Evolutionary conservation across 2,329 filamentous ascomycete species (phyloP), one percentile per base, ranked within the genome.

Genomic region (Fusarium buxicola): DNA sequence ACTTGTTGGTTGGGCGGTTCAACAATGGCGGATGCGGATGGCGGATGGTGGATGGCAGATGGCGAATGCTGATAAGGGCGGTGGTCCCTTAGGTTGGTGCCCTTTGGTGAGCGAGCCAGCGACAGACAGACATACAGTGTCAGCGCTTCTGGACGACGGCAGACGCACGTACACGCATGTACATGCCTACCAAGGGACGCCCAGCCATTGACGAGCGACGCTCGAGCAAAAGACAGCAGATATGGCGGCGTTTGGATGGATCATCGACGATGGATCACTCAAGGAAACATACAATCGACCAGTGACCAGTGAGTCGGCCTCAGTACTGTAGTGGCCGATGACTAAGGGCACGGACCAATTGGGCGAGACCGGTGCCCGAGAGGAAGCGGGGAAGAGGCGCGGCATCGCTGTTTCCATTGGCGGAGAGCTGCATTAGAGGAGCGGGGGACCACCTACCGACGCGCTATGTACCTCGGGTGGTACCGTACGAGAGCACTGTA

Each of bases 61-160:
- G 63, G 63, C 54, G 52, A 61, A 69, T 56, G 55, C 52, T 66
- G 68, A 70, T 64, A 70, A 69, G 68, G 51, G 57, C 41, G 45
- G 39, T 34, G 30, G 40, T 41, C 40, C 49, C 35, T 40, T 31
- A 21, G n/a, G n/a, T n/a, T n/a, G n/a, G n/a, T n/a, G n/a, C n/a
- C n/a, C n/a, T n/a, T n/a, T n/a, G 41, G 47, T 46, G 31, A 47
- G 15, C 34, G 21, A 46, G 21, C 36, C 31, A 48, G 32, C 39
- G 45, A 36, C 58, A 44, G 59, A 53, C 60, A 51, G 45, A 36
- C 58, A 44, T 62, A 53, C 60, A 51, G 58, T 60, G 49, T 36
- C 47, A 56, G 53, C 25, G 38, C 44, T 35, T 38, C 32, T 25
- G 10, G 36, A 35, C 21, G 18, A 44, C 39, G 46, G n/a, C 24